Evolutionary conservation across 306 rosid genomes (phyloP), one percentile per base, ranked within the genome.

Genomic region (Lathyrus aphaca): DNA sequence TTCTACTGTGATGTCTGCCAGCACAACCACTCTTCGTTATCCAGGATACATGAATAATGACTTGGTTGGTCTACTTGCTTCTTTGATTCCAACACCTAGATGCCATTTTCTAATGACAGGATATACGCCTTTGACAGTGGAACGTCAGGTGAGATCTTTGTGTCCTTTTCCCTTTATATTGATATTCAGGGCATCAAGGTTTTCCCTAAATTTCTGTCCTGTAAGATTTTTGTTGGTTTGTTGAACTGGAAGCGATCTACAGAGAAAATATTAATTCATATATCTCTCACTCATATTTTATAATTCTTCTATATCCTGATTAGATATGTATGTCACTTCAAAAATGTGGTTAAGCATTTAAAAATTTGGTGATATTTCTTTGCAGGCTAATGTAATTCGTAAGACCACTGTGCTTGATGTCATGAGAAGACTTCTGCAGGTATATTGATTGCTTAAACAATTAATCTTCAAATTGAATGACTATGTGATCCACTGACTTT

Each of bases 11-110:
- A 94, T 94, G 99, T 94, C 97, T 57, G 99, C 99, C 62, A 91
- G 97, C 72, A 94, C 97, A 76, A 94, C 99, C 73, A 91, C 99
- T 59, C 87, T 94, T 79, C 87, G 99, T 29, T 94, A 94, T 76
- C 97, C 99, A 63, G 99, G 99, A 51, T 94, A 94, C 89, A 94
- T 94, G 99, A 94, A 94, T 84, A 94, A 94, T 81, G 97, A 94
- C 79, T 86, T 94, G 85, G 99, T 94, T 77, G 99, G 99, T 74
- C 99, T 94, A 64, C 96, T 94, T 72, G 96, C 99, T 45, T 94
- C 99, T 27, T 78, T 94, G 71, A 94, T 94, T 84, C 97, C 97
- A 40, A 94, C 99, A 50, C 97, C 99, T 64, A 84, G 97, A 86
- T 94, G 99, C 78, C 99, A 94, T 79, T 94, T 94, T 83, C 95